Evolutionary conservation across 805 yeast species (phyloP), one percentile per base, ranked within the genome.

Genomic region (Pichia nakasei): DNA sequence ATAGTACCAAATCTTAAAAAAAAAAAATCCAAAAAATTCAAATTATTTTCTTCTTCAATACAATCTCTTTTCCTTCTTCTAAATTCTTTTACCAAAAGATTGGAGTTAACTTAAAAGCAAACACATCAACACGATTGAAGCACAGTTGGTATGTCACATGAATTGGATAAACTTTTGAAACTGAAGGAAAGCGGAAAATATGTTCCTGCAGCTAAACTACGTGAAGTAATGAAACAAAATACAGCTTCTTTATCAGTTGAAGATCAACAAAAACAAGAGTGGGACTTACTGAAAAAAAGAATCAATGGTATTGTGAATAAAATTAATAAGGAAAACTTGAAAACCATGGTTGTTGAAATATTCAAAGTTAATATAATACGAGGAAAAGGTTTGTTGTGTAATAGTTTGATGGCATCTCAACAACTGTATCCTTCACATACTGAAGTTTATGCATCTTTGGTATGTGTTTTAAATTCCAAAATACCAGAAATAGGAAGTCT

Each of bases 401-500:
- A 78, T 39, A 63, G 72, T 35, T 41, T 85, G 2, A 75, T 84
- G 72, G 69, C 70, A 38, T 69, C 74, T 0, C 84, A 78, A 52
- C 54, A 67, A 13, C 58, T 55, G 8, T 66, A 78, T 13, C 36
- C 59, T 17, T 41, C 45, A 4, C 51, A 51, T 35, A 69, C 83
- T 0, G 60, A 75, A 0, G 69, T 72, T 1, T 80, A 73, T 51
- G 77, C 88, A 0, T 64, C 83, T 1, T 53, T 87, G 31, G 69
- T 75, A 0, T 69, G 81, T 2, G 69, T 81, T 1, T 41, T 87
- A 11, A 82, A 84, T 59, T 72, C 83, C 5, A 76, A 81, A 50
- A 58, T 85, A 4, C 93, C 94, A 0, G 73, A 73, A 31, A 62
- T 85, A 17, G 95, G 95, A 2, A 72, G 72, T 44, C 57, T 81